Evolutionary conservation across 2,329 filamentous ascomycete genomes (phyloP), one percentile per base, ranked within the genome.

Genomic region (Colletotrichum siamense): DNA sequence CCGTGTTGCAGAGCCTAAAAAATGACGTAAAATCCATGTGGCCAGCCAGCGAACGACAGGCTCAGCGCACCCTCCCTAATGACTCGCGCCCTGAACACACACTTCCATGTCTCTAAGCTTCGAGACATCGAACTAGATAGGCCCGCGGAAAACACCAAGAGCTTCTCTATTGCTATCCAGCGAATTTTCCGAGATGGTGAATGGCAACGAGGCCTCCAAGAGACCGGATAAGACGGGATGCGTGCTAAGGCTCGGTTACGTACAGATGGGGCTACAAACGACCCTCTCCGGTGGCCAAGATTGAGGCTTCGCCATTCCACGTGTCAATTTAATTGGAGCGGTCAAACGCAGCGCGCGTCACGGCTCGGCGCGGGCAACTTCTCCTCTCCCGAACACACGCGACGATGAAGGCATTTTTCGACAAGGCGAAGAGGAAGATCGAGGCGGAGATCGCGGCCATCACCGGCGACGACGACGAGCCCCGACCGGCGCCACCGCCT

Each of bases 251-350:
- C 74, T 69, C 74, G 74, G 70, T 44, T 74, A 74, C 34, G 64
- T 32, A 66, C 64, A 8, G 8, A 72, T 55, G 73, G 73, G 73
- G 52, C 73, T 55, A n/a, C 52, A 32, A 52, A 73, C 24, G 57
- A 16, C 63, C 26, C 28, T 65, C 39, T 32, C 36, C 26, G 62
- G 12, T 36, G 36, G 74, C 74, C 74, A 76, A 76, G 74, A 68
- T 59, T 74, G 34, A 69, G 69, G 70, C 74, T 74, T 76, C 65
- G 64, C 74, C 70, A 59, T 73, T 69, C 70, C 70, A 76, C 74
- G 74, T 74, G 74, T 76, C 74, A 52, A 65, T 73, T 73, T 69
- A 69, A 76, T 15, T 76, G 74, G 74, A 76, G 74, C 74, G 28
- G 70, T 73, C 30, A 68, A 73, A 52, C 24, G 52, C 64, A 39